Conservation (phyloP, 495 filamentous ascomycete genomes). For the Aspergillus saccharolyticus region DNA sequence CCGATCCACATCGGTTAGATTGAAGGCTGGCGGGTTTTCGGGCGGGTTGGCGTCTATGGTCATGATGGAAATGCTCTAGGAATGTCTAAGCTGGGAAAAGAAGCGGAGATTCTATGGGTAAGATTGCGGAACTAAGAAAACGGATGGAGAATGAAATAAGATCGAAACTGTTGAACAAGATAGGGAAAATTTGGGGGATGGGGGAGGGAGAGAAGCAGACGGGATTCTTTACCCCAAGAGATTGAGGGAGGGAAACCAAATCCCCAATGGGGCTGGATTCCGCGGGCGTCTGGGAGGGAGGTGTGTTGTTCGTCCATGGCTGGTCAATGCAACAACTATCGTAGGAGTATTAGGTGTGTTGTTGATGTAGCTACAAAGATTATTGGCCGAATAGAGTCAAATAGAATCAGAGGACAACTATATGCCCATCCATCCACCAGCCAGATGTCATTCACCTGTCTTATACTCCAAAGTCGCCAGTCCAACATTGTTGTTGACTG, state of each 20-base stretch:
- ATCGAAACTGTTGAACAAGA: slow-evolving; percentile 16
- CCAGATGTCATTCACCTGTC: no score
- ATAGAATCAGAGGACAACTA: no score
- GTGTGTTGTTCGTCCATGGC: not conserved
- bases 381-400: no score
- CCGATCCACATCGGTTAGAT: slow-evolving; percentile 60
- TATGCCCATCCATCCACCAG: no score
- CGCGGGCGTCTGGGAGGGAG: not conserved
- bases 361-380: no score
- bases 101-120: not conserved
- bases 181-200: slow-evolving; percentile 7
- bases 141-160: not conserved
- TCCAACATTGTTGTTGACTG: no score
- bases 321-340: no score
- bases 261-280: slow-evolving; percentile 5
- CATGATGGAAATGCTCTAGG: not conserved
- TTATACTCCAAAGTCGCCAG: no score
- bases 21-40: slow-evolving; percentile 44
- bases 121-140: no score
- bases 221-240: slow-evolving; percentile 13
- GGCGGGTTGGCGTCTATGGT: slow-evolving; percentile 4
- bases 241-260: not conserved
- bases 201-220: not conserved
- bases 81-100: not conserved
- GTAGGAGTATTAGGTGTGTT: not conserved